A percentile compares a stretch with the other conserved stretches of the same genome.
phyloP scores from a whole-genome alignment of 345 rosid genomes.

The Physaria fendleri region DNA sequence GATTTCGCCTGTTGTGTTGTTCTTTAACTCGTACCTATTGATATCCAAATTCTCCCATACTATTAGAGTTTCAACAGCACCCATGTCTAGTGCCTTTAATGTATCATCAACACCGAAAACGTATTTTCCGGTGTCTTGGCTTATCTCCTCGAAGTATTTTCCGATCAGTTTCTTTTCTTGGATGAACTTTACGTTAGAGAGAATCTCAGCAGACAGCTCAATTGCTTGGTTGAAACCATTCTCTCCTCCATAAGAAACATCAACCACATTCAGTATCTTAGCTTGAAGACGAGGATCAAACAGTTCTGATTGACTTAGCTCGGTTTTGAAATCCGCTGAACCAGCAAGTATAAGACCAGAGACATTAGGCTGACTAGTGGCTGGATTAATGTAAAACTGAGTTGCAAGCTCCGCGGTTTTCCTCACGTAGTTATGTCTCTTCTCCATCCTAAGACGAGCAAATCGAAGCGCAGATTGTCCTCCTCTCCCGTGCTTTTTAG shows the following conservation, averaged over 20 bases:
- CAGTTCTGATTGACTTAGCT: constrained; percentile 89
- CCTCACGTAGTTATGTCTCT: constrained; percentile 85
- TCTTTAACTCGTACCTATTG: constrained; percentile 55
- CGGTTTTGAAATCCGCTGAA: constrained; percentile 96
- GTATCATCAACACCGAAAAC: constrained; percentile 88
- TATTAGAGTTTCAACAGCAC: constrained; percentile 82
- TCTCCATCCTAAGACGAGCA: constrained; percentile 94
- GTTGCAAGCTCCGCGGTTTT: constrained; percentile 95
- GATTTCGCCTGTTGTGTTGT: constrained; percentile 51
- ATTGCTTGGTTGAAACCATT: constrained; percentile 90
- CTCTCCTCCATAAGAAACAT: constrained; percentile 95
- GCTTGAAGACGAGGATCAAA: constrained; percentile 94
- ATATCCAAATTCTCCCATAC: constrained; percentile 91
- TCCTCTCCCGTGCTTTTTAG: constrained; percentile 93
- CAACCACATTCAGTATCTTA: constrained; percentile 78
- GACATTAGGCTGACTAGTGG: constrained; percentile 91
- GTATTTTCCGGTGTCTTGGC: constrained; percentile 86
- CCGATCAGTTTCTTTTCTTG: constrained; percentile 82
- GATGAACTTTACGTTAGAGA: constrained; percentile 85
- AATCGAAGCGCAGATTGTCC: constrained; percentile 89
- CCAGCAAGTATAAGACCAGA: constrained; percentile 89
- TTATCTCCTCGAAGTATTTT: constrained; percentile 88
- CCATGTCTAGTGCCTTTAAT: constrained; percentile 73
- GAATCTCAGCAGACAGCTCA: constrained; percentile 74
- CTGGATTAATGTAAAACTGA: constrained; percentile 75